These are phyloP conservation scores for Hanseniaspora valbyensis DNA, from an alignment of 805 yeast species.

Conservation along the genomic window DNA sequence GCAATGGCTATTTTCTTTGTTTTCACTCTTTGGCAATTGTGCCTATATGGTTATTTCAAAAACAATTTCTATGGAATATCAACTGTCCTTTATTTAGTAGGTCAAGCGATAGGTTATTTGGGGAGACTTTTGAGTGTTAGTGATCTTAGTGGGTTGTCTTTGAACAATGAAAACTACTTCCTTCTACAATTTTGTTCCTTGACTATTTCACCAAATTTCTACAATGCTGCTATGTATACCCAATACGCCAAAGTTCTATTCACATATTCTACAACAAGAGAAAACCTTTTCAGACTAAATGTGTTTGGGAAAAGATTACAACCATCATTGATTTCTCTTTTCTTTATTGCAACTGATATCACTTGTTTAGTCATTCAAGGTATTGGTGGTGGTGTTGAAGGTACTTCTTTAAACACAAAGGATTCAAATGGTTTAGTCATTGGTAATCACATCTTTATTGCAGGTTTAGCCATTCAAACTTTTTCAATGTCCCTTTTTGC, in stretches of 20 bases:
- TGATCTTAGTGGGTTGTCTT: slow-evolving; percentile 22
- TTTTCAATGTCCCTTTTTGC: slow-evolving; percentile 54
- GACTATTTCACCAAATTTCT: slow-evolving; percentile 71
- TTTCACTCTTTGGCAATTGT: slow-evolving; percentile 34
- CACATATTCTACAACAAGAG: slow-evolving; percentile 37
- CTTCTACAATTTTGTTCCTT: slow-evolving; percentile 56
- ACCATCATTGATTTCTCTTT: slow-evolving; percentile 31
- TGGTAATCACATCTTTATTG: slow-evolving; percentile 44
- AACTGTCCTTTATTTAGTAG: slow-evolving; percentile 20
- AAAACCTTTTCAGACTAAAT: slow-evolving; percentile 19
- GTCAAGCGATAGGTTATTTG: slow-evolving; percentile 60
- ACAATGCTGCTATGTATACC: slow-evolving; percentile 75
- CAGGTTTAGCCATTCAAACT: slow-evolving; percentile 70
- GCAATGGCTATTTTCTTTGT: slow-evolving; percentile 47
- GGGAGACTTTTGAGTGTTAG: slow-evolving; percentile 43
- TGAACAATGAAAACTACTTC: slow-evolving; percentile 32
- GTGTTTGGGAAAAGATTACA: slow-evolving; percentile 32
- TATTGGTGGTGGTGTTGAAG: slow-evolving; percentile 66
- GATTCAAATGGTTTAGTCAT: slow-evolving; percentile 18
- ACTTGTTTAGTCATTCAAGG: slow-evolving; percentile 58
- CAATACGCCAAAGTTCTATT: slow-evolving; percentile 56
- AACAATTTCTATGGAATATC: slow-evolving; percentile 48
- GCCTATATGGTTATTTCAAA: slow-evolving; percentile 35
- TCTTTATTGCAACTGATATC: slow-evolving; percentile 58
- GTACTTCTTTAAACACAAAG: slow-evolving; percentile 31